These are phyloP conservation scores for Rhodosporidiobolus sp. DNA, from an alignment of 768 basidiomycete species.

Conservation along the genomic window DNA sequence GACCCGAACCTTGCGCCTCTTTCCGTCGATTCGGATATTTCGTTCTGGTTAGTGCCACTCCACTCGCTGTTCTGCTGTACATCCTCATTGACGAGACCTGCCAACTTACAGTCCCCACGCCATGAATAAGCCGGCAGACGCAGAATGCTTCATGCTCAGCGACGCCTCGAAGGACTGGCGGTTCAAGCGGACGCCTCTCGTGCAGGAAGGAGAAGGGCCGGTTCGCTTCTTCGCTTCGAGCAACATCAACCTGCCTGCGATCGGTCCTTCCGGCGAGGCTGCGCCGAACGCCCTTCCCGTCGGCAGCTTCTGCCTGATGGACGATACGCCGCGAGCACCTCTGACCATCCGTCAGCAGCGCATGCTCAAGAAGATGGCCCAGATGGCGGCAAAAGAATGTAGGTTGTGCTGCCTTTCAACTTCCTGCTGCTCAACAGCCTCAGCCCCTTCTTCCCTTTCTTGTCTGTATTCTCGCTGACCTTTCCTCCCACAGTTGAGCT, in stretches of 20 bases:
- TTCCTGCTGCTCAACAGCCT: too few species aligned
- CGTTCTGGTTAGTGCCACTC: too few species aligned
- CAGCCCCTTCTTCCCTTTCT: neutral
- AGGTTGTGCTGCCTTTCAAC: too few species aligned
- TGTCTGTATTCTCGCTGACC: neutral
- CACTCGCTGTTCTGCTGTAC: too few species aligned
- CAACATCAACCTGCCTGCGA: slow-evolving; percentile 1
- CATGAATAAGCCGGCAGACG: neutral
- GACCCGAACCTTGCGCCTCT: neutral
- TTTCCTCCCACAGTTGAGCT: neutral
- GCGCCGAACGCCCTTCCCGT: neutral
- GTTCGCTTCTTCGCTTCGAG: neutral
- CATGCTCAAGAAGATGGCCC: neutral
- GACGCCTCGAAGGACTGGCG: neutral
- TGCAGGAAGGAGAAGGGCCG: neutral
- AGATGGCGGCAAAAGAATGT: neutral
- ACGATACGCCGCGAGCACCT: neutral
- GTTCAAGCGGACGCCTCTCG: neutral
- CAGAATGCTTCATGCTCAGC: neutral
- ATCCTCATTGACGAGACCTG: too few species aligned
- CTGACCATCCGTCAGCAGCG: neutral
- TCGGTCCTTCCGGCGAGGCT: rapidly evolving
- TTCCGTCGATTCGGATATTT: too few species aligned
- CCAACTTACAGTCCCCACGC: too few species aligned
- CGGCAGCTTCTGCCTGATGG: slow-evolving; percentile 1